Conservation (phyloP, 169 alveolate genomes). For the Plasmodium adleri region DNA sequence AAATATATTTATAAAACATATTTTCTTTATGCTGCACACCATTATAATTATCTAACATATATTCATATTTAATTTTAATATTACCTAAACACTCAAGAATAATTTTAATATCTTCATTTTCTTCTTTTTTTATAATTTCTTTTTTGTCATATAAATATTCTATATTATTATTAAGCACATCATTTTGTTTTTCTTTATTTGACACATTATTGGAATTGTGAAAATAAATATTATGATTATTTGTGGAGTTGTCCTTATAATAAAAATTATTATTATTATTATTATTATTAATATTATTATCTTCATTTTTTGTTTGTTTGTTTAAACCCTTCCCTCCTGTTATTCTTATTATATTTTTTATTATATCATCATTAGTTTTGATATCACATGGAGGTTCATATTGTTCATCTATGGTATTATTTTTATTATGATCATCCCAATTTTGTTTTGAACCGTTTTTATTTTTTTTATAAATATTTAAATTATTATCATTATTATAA, state of each 20-base stretch:
- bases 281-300: not conserved
- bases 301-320: not conserved
- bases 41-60: not conserved
- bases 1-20: conserved; percentile 15
- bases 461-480: too few species aligned
- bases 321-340: not conserved
- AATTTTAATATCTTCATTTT: conserved; percentile 70
- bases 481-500: too few species aligned
- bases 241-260: not conserved
- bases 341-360: conserved; percentile 1
- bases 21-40: not conserved
- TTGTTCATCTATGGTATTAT: too few species aligned
- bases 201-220: not conserved
- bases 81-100: conserved; percentile 73
- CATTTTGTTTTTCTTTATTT: not conserved
- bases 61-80: conserved; percentile 31
- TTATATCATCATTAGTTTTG: not conserved
- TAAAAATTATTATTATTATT: not conserved
- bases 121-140: conserved; percentile 49
- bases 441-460: too few species aligned
- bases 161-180: not conserved
- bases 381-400: too few species aligned
- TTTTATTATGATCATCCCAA: too few species aligned
- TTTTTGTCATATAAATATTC: conserved; percentile 18
- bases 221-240: not conserved